Conservation (phyloP, 2,329 filamentous ascomycete genomes). For the Hypoxylon sp. region DNA sequence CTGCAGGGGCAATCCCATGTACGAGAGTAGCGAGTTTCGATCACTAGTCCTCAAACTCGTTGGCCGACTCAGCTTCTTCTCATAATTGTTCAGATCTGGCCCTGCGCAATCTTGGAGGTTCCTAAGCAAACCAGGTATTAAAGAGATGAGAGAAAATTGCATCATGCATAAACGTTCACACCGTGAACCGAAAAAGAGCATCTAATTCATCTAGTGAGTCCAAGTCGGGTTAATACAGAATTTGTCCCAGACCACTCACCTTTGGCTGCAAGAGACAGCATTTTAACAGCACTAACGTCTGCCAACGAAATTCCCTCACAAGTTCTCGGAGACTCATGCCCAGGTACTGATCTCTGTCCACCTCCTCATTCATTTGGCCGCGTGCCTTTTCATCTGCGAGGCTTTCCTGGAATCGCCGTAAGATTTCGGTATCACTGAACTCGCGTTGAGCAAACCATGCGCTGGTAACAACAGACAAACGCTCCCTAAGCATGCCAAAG, state of each 20-base stretch:
- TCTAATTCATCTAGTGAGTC: conserved; percentile 67
- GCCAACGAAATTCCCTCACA: conserved; percentile 93
- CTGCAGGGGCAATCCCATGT: conserved; percentile 95
- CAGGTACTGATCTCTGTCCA: conserved; percentile 87
- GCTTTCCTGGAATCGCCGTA: conserved; percentile 92
- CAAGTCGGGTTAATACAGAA: neutral
- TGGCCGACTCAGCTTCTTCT: conserved; percentile 80
- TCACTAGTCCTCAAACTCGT: conserved; percentile 94
- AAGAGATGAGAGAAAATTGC: conserved; percentile 94
- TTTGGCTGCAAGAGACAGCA: conserved; percentile 95
- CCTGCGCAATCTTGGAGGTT: conserved; percentile 96
- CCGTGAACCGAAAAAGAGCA: conserved; percentile 98
- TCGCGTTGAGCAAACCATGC: conserved; percentile 97
- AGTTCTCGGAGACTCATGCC: conserved; percentile 91
- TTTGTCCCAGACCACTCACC: conserved; percentile 63
- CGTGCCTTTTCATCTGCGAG: conserved; percentile 77
- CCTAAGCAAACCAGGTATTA: conserved; percentile 92
- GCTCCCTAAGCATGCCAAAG: conserved; percentile 91
- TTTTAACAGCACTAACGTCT: conserved; percentile 94
- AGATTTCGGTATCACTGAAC: conserved; percentile 91
- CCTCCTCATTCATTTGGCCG: conserved; percentile 72
- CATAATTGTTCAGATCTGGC: conserved; percentile 89
- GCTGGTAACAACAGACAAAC: conserved; percentile 89
- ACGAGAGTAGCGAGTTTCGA: conserved; percentile 87
- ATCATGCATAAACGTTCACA: conserved; percentile 98